A percentile compares a stretch with the other conserved stretches of the same genome.
Conservation (phyloP, 306 rosid genomes). For the Hippophae gyantsensis region DNA sequence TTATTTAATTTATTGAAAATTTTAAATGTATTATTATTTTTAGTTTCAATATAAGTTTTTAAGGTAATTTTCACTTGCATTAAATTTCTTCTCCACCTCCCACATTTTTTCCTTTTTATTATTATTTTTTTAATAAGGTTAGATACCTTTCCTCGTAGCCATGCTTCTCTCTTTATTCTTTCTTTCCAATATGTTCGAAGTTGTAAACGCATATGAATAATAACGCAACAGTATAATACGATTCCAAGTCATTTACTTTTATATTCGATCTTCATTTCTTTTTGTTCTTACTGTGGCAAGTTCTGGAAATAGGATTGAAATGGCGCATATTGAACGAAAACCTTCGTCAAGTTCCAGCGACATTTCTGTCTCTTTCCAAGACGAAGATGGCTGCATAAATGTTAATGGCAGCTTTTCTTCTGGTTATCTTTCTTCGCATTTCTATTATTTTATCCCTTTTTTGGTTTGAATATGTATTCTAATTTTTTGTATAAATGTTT, state of each 20-base stretch:
- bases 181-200: neutral
- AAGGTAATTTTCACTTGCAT: too few species aligned
- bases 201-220: too few species aligned
- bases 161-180: too few species aligned
- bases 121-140: too few species aligned
- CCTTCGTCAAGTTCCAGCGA: constrained; percentile 32
- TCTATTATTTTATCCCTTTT: neutral
- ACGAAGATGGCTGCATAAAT: constrained; percentile 5
- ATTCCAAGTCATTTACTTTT: too few species aligned
- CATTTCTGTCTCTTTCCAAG: constrained; percentile 31
- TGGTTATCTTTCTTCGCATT: constrained; percentile 1
- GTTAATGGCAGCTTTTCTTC: constrained; percentile 17
- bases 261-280: neutral
- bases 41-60: too few species aligned
- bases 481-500: neutral
- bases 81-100: too few species aligned
- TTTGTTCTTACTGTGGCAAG: neutral
- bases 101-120: too few species aligned
- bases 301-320: neutral
- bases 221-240: neutral
- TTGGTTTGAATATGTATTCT: neutral
- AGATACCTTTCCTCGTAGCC: too few species aligned
- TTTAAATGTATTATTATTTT: too few species aligned
- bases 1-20: too few species aligned
- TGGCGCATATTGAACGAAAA: constrained; percentile 2